Evolutionary conservation across 306 rosid species (phyloP), one percentile per base, ranked within the genome.

Genomic region (Cucurbita ficifolia): DNA sequence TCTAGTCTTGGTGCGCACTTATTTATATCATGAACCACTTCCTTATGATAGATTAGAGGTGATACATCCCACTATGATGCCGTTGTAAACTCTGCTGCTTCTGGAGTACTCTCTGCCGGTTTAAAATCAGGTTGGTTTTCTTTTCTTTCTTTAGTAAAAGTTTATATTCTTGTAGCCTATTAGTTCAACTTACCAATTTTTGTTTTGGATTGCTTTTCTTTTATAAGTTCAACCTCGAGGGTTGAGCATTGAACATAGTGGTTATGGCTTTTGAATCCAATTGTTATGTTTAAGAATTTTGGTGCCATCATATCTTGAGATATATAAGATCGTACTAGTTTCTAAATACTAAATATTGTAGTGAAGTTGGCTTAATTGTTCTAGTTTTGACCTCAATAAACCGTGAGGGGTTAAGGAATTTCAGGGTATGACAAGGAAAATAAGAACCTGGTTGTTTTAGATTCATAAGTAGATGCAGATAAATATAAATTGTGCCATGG

Each of bases 51-150:
- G 98, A 74, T 91, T 75, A 85, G 91, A 80, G 99, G 99, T 48
- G 99, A 94, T 80, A 94, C 99, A 77, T 74, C 96, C 53, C 99
- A 94, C 75, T 94, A 94, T 81, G 97, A 91, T 40, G 95, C 92
- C 50, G 97, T 94, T 72, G 96, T 90, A 74, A 94, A 91, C 79
- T 86, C 97, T 62, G 84, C 94, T 39, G 92, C 99, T 69, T 91
- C 97, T 33, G 99, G 99, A 80, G 95, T 91, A 56, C 99, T 91
- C 81, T 91, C 96, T 45, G 99, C 99, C 14, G 84, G 96, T 58
- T 81, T 89, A 72, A 74, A 81, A 33, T 89, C 96, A 83, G 97
- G 97, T 94, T 76, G 58, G 78, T 70, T 56, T 72, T 76, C 60
- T 70, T 45, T 8, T 49, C 35, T 62, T 7, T 10, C 3, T 61